Base-by-base conservation (phyloP, 352 stramenopile genomes). In the Phytophthora niederhauseri region DNA sequence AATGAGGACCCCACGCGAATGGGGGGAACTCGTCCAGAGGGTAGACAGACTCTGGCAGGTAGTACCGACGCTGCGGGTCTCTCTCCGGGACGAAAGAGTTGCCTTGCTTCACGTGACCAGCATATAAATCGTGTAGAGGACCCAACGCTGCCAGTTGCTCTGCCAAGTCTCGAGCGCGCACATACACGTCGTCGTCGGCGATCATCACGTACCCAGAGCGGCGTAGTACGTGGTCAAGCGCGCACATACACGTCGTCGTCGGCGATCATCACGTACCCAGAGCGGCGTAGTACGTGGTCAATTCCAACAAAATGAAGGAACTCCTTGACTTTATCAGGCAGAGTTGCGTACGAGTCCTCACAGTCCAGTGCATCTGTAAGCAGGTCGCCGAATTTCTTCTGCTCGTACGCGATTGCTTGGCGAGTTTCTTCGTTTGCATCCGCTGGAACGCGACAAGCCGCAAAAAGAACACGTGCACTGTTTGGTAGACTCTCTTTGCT, bases 221-320 rank as follows among this genome's bases (percentile, higher is more conserved):
- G 8, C 63, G 71, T 7, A 76, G 70, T 0, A 54, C 54, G 30
- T 69, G 58, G 28, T 75, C 57, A 17, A 55, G n/a, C n/a, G n/a
- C n/a, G n/a, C n/a, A n/a, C 38, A 31, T 85, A 89, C 14, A 87
- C 66, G 57, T 89, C 81, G 36, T 90, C 81, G 36, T 90, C 81
- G 2, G 72, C 63, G 15, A 90, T 83, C 76, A 90, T 84, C 6
- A 85, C 57, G 49, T 83, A 90, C n/a, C 43, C 45, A 45, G 73
- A 53, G 19, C 60, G 49, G 8, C 63, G 71, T 7, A 76, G 70
- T 0, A 54, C 54, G 30, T 69, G 58, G 28, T 75, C 57, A 17
- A 55, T 57, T 11, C 50, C 56, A 4, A 77, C 76, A 53, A 78
- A 82, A 31, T 79, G 58, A 51, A 90, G 61, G 51, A 93, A 91